Percentiles rank a stretch among this genome's conserved stretches.
Evolutionary conservation across 2,329 filamentous ascomycete species (phyloP).

Genomic region (Rosellinia necatrix): DNA sequence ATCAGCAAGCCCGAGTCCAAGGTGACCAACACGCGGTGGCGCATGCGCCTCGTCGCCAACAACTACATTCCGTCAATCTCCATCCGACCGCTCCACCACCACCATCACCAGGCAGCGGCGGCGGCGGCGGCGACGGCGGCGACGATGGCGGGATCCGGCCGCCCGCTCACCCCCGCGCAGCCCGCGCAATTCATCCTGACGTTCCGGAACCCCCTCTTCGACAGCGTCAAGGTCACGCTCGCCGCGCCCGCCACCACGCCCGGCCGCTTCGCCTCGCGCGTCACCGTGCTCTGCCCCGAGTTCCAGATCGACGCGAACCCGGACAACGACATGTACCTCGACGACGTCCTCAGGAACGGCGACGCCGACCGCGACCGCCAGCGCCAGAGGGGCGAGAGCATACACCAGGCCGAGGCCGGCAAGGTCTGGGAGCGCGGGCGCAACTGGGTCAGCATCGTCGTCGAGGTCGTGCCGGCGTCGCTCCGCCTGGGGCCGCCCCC

Average conservation of each 20-base stretch:
- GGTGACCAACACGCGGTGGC: conserved; percentile 84
- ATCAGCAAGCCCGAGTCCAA: conserved; percentile 94
- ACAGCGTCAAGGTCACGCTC: conserved; percentile 82
- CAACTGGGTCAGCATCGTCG: conserved; percentile 93
- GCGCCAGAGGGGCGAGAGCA: conserved; percentile 45
- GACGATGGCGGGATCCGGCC: conserved; percentile 37
- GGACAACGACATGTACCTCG: conserved; percentile 76
- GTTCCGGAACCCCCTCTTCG: conserved; percentile 92
- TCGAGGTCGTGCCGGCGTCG: conserved; percentile 79
- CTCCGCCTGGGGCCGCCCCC: conserved; percentile 48
- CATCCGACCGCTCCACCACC: conserved; percentile 62
- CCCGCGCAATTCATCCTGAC: conserved; percentile 84
- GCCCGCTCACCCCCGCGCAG: conserved; percentile 60
- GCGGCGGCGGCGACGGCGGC: too few relatives aligned
- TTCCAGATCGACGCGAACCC: conserved; percentile 95
- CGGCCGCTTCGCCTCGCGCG: conserved; percentile 74
- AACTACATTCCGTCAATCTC: conserved; percentile 86
- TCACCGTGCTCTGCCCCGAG: conserved; percentile 91
- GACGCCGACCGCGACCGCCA: conserved; percentile 46
- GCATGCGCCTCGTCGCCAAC: conserved; percentile 86
- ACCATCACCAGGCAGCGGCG: too few relatives aligned
- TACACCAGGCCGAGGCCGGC: conserved; percentile 76
- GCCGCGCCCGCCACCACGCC: conserved; percentile 82
- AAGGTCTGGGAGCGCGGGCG: conserved; percentile 95
- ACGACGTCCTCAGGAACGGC: conserved; percentile 77